phyloP scores from a whole-genome alignment of 2,329 filamentous ascomycete genomes.

The Teratosphaeria epicoccoides region DNA sequence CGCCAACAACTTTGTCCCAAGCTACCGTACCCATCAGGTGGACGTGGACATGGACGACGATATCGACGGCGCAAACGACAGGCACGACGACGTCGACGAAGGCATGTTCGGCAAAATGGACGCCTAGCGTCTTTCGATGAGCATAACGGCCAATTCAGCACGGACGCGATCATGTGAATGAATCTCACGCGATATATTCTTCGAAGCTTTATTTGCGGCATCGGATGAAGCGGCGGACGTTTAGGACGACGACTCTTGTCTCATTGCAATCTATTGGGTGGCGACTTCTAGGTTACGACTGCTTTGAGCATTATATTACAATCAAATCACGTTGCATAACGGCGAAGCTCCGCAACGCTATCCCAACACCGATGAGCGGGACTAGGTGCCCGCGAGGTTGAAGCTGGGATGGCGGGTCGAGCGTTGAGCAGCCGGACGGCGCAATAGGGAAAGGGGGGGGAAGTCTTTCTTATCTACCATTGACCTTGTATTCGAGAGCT shows the following conservation, averaged over 20 bases:
- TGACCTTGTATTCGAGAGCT: background rate
- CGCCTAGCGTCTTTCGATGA: conserved; percentile 45
- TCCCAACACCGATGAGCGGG: conserved; percentile 12
- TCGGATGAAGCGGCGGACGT: background rate
- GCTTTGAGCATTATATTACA: background rate
- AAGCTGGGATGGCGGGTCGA: conserved; percentile 20
- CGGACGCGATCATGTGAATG: background rate
- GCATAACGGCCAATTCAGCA: background rate
- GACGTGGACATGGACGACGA: conserved; percentile 40
- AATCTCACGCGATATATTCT: background rate
- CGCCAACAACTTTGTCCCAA: conserved; percentile 35
- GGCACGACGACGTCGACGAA: conserved; percentile 75
- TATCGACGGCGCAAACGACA: conserved; percentile 46
- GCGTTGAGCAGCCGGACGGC: conserved; percentile 18
- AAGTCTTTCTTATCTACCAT: background rate
- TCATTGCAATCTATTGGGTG: background rate
- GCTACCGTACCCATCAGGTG: conserved; percentile 17
- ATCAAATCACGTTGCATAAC: conserved; percentile 4
- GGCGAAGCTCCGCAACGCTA: conserved; percentile 4
- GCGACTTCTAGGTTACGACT: background rate
- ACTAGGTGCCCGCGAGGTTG: conserved; percentile 23
- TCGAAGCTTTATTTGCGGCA: conserved; percentile 1
- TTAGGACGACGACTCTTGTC: background rate
- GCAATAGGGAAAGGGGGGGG: background rate
- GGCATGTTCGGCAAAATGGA: conserved; percentile 96